Evolutionary conservation across 768 basidiomycete genomes (phyloP).

Genomic region (Neoboletus magnificus): DNA sequence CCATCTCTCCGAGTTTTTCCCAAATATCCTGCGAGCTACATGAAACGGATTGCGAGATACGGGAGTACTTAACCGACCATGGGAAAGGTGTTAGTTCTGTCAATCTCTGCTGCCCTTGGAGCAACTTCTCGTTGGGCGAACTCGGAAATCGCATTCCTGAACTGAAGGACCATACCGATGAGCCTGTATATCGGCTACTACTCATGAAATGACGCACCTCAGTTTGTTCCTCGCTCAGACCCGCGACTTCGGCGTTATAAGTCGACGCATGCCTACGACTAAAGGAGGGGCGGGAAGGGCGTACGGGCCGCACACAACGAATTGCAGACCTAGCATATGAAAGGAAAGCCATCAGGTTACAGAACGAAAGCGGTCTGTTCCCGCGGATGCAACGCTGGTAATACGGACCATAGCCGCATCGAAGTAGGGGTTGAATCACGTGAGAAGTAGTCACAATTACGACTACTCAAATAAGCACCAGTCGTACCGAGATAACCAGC

Average conservation of each 20-base stretch:
- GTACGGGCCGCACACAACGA: slow-evolving; percentile 1
- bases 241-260: slow-evolving; percentile 72
- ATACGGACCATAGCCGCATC: slow-evolving; percentile 17
- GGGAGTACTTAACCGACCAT: slow-evolving; percentile 40
- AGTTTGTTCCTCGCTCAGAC: slow-evolving; percentile 73
- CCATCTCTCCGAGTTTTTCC: slow-evolving; percentile 90
- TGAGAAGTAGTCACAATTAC: neutral
- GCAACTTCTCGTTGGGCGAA: slow-evolving; percentile 85
- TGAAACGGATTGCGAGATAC: slow-evolving; percentile 1
- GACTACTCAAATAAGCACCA: too few relatives aligned
- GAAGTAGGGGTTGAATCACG: slow-evolving; percentile 1
- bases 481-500: neutral
- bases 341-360: slow-evolving; percentile 11
- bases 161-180: slow-evolving; percentile 43
- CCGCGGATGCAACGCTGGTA: too few relatives aligned
- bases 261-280: slow-evolving; percentile 39
- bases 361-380: neutral
- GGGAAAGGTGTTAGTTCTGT: slow-evolving; percentile 82
- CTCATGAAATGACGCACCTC: slow-evolving; percentile 49
- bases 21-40: slow-evolving; percentile 63
- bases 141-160: slow-evolving; percentile 70
- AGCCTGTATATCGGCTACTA: neutral
- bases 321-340: slow-evolving; percentile 10
- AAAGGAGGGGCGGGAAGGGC: neutral
- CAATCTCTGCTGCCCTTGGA: slow-evolving; percentile 82